Evolutionary conservation across 352 stramenopile species (phyloP).

Genomic region (Pythium inflatum): DNA sequence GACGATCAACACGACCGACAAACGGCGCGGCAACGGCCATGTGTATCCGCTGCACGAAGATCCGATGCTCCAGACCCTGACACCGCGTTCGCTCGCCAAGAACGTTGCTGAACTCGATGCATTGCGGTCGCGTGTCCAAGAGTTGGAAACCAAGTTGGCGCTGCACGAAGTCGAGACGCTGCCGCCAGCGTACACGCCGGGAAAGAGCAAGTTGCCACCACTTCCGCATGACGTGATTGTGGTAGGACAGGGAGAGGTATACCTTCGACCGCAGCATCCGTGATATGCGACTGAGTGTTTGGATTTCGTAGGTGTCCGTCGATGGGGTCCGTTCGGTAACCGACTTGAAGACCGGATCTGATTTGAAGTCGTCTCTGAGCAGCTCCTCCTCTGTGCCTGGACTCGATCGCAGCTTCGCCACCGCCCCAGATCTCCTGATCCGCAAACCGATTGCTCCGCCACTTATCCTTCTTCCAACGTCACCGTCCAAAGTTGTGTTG

Average conservation of each 20-base stretch:
- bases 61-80: conserved; percentile 49
- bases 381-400: not conserved
- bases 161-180: conserved; percentile 51
- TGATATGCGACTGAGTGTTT: no score
- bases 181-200: conserved; percentile 35
- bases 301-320: not conserved
- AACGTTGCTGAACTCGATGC: conserved; percentile 60
- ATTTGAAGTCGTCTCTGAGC: not conserved
- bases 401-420: conserved; percentile 9
- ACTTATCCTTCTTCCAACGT: conserved; percentile 11
- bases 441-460: conserved; percentile 20
- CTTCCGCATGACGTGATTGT: conserved; percentile 14
- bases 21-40: conserved; percentile 31
- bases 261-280: no score
- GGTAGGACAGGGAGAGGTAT: not conserved
- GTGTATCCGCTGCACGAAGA: conserved; percentile 61
- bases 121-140: conserved; percentile 48
- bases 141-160: conserved; percentile 60
- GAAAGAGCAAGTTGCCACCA: conserved; percentile 51
- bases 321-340: not conserved
- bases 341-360: not conserved
- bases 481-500: conserved; percentile 19
- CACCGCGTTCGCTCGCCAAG: conserved; percentile 55
- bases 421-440: conserved; percentile 1
- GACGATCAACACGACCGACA: conserved; percentile 27